Evolutionary conservation across 192 early-diverging fungal species (phyloP), one percentile per base, ranked within the genome.

Genomic region (Rhizophagus sp.): DNA sequence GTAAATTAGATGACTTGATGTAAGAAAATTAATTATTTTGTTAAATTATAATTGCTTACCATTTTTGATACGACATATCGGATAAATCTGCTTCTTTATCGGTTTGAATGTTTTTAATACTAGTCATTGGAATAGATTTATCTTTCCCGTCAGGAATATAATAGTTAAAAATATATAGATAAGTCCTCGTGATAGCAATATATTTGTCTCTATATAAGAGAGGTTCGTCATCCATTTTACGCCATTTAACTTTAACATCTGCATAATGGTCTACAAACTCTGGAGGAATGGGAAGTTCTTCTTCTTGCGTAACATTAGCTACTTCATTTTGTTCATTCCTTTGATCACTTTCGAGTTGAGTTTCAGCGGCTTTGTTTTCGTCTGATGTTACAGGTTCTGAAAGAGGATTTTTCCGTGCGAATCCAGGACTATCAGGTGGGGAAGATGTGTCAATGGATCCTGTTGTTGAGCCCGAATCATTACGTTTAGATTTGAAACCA

Each of bases 141-240:
- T 77, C 76, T 24, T 8, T 49, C 8, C 52, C 61, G 34, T 66
- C 62, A 24, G 76, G 76, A 33, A 77, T 77, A 36, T 77, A 77
- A 65, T 77, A 77, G 49, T 77, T 63, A 63, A 77, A 77, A 57
- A 77, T 77, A 62, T 77, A 77, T 47, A 77, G 41, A 65, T 77
- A 77, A 77, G 76, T 77, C 1, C 6, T 47, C 4, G 76, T 57
- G 17, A 77, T 24, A 47, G 76, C 76, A 10, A 77, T 66, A 22
- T 36, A 77, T 65, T 77, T 77, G 49, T 77, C 76, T 39, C 57
- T 52, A 65, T 77, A 77, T 15, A 77, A 24, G 25, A 77, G 17
- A 39, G 76, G 76, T 30, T 77, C 76, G 12, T 77, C 63, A 41
- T 77, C 76, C 15, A 27, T 25, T 57, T 39, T 33, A 22, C 63